phyloP scores from a whole-genome alignment of 1,284 basidiomycete genomes.

The Hymenochaete sp. region DNA sequence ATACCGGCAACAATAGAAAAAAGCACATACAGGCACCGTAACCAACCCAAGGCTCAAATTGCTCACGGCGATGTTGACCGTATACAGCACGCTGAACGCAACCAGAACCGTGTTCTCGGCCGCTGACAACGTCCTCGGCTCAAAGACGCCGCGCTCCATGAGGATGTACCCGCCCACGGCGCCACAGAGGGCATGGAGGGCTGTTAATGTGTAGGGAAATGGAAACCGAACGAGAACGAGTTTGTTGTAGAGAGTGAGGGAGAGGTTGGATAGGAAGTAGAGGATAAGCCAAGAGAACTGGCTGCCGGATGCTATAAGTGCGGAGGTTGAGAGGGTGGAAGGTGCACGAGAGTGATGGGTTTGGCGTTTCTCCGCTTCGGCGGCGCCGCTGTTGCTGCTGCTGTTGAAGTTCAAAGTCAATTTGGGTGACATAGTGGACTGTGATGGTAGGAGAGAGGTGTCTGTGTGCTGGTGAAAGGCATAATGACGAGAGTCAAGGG shows the following conservation, averaged over 20 bases:
- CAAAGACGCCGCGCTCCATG: slow-evolving; percentile 50
- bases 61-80: slow-evolving; percentile 87
- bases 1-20: slow-evolving; percentile 5
- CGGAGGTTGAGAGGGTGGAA: neutral
- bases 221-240: slow-evolving; percentile 81
- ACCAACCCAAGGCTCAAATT: slow-evolving; percentile 84
- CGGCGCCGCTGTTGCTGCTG: no score
- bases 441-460: slow-evolving; percentile 1
- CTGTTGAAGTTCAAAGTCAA: no score
- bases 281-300: slow-evolving; percentile 51
- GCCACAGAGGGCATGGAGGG: slow-evolving; percentile 78
- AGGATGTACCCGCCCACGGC: slow-evolving; percentile 71
- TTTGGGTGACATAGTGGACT: neutral
- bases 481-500: slow-evolving; percentile 1
- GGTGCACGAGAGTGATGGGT: neutral
- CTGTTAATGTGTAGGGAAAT: slow-evolving; percentile 87
- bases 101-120: slow-evolving; percentile 58
- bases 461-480: slow-evolving; percentile 4
- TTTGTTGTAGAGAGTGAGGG: slow-evolving; percentile 90
- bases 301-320: neutral
- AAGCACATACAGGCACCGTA: slow-evolving; percentile 74
- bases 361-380: neutral
- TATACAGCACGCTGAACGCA: slow-evolving; percentile 81
- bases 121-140: slow-evolving; percentile 47
- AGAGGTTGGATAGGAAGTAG: slow-evolving; percentile 86